Percentiles rank a stretch among this genome's conserved stretches.
These are phyloP conservation scores for Marasmius fiardii DNA, from an alignment of 1,284 basidiomycete genomes.

Conservation along the genomic window DNA sequence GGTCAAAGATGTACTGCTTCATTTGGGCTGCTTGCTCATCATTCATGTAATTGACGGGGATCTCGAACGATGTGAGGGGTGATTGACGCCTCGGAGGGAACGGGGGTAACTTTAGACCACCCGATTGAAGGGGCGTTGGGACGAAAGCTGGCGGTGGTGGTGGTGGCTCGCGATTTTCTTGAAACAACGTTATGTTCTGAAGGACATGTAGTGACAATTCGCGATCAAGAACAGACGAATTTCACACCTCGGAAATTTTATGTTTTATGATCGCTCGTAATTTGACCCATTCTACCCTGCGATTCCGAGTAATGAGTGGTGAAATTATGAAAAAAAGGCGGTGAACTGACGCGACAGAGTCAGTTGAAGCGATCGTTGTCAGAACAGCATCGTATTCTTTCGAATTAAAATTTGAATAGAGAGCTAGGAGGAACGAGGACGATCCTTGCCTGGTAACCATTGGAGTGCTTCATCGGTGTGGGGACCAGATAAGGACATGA, in stretches of 20 bases:
- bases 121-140: constrained; percentile 41
- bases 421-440: neutral
- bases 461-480: neutral
- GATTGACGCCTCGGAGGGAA: constrained; percentile 64
- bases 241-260: constrained; percentile 58
- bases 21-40: constrained; percentile 60
- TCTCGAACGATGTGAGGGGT: constrained; percentile 47
- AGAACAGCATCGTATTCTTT: constrained; percentile 63
- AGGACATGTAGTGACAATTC: constrained; percentile 9
- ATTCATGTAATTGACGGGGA: constrained; percentile 60
- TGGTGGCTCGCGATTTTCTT: constrained; percentile 40
- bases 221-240: constrained; percentile 15
- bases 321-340: constrained; percentile 1
- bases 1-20: constrained; percentile 55
- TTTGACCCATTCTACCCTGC: constrained; percentile 72
- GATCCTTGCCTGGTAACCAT: constrained; percentile 4
- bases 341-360: constrained; percentile 59
- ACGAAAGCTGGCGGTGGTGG: constrained; percentile 38
- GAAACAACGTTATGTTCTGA: constrained; percentile 60
- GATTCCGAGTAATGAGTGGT: constrained; percentile 14
- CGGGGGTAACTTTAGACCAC: constrained; percentile 76
- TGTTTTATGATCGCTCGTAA: constrained; percentile 72
- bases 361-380: constrained; percentile 65
- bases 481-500: too few species aligned
- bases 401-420: neutral